A percentile compares a stretch with the other conserved stretches of the same genome.
Evolutionary conservation across 140 eudicot genomes (phyloP).

Genomic region (Flaveria floridana): DNA sequence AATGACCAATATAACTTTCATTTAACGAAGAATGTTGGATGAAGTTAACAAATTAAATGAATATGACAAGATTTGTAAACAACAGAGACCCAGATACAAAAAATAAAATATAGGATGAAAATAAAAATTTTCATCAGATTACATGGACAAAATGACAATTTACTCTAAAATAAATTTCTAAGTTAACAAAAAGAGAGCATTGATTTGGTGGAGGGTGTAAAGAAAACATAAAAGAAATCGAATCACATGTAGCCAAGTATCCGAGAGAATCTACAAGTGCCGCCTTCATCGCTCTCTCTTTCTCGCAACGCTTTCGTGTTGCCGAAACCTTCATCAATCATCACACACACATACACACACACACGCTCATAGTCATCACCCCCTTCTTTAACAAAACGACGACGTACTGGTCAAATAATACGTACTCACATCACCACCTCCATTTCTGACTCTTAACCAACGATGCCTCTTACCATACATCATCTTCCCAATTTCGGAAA

Average conservation of each 20-base stretch:
- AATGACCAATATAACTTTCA: too few species aligned
- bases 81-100: too few species aligned
- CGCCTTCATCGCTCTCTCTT: conserved; percentile 36
- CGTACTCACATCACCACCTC: conserved; percentile 18
- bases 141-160: too few species aligned
- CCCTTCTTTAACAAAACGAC: conserved; percentile 18
- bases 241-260: conserved; percentile 32
- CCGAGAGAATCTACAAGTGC: conserved; percentile 34
- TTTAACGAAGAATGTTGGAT: too few species aligned
- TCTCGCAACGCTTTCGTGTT: conserved; percentile 29
- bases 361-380: not conserved
- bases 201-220: not conserved
- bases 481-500: conserved; percentile 11
- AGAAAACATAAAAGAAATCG: not conserved
- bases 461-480: conserved; percentile 18
- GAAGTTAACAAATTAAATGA: too few species aligned
- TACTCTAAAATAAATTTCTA: too few species aligned
- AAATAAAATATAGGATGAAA: too few species aligned
- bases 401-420: conserved; percentile 32
- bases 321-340: conserved; percentile 34
- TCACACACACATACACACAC: conserved; percentile 8
- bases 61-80: too few species aligned
- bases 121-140: too few species aligned
- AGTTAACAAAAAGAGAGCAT: not conserved
- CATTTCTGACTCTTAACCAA: conserved; percentile 22